Evolutionary conservation across 2,329 filamentous ascomycete genomes (phyloP), one percentile per base, ranked within the genome.

Genomic region (Celoporthe dispersa): DNA sequence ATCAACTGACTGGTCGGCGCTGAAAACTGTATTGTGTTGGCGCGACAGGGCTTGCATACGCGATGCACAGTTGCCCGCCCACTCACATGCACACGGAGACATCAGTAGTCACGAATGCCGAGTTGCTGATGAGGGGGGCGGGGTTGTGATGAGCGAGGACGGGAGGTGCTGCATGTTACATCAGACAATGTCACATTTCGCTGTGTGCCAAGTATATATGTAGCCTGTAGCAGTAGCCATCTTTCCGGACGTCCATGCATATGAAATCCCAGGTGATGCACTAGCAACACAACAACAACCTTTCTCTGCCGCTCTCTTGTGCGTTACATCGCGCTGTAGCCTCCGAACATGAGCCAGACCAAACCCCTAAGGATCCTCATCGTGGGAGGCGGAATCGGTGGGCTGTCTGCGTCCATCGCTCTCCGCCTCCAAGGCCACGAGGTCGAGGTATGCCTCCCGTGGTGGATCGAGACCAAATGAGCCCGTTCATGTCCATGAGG

Each of bases 311-410:
- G 39, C 4, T 37, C 2, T 35, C n/a, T n/a, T n/a, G n/a, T n/a
- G n/a, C n/a, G n/a, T n/a, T n/a, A n/a, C n/a, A n/a, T n/a, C n/a
- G n/a, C n/a, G n/a, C n/a, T n/a, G n/a, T n/a, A n/a, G n/a, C n/a
- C n/a, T n/a, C n/a, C n/a, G 39, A 67, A 16, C 5, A 67, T 67
- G 65, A 25, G 55, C 19, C 16, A 67, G 33, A 9, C 25, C 41
- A 64, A 64, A 16, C 53, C 51, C 22, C 51, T 71, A 7, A 61
- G 60, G 16, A 55, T 70, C 22, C 65, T 71, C 31, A 63, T 71
- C 39, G 70, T 51, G 11, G 70, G 70, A 59, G 70, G 70, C 3
- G 70, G 70, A 3, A 70, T 71, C 35, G 70, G 51, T 2, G 70
- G 70, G 11, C 64, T 71, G 3, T 16, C 70, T 9, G 70, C 70